A percentile compares a stretch with the other conserved stretches of the same genome.
Conservation (phyloP, 768 basidiomycete species). For the Boletus rufocinnamomeus region DNA sequence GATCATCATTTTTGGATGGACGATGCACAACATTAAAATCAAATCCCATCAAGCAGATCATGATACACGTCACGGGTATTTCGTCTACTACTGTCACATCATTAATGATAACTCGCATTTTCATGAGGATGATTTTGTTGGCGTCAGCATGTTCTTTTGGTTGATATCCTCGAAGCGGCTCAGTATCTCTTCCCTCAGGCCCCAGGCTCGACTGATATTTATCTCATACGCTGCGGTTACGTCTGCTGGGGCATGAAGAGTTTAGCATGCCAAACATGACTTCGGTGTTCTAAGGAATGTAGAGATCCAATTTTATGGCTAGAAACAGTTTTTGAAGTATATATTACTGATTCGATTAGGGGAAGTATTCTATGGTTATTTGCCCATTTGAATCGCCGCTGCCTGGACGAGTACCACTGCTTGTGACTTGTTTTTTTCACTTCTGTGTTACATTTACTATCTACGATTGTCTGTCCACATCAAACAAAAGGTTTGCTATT, state of each 20-base stretch:
- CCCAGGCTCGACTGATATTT: background rate
- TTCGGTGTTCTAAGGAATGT: background rate
- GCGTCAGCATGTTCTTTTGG: background rate
- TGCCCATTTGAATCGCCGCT: too few relatives aligned
- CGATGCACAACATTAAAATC: background rate
- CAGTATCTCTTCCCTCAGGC: too few relatives aligned
- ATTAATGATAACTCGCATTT: background rate
- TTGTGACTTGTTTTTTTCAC: background rate
- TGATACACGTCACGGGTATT: background rate
- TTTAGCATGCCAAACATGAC: too few relatives aligned
- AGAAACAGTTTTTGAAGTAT: background rate
- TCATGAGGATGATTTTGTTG: background rate
- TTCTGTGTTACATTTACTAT: background rate
- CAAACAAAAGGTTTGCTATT: background rate
- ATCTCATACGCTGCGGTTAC: too few relatives aligned
- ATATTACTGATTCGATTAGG: background rate
- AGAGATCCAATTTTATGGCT: background rate
- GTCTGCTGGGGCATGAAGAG: background rate
- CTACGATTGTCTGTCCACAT: background rate
- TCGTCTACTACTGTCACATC: background rate
- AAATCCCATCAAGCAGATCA: too few relatives aligned
- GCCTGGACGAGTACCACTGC: too few relatives aligned
- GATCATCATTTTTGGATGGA: background rate
- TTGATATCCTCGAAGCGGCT: background rate
- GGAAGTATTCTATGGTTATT: background rate